Percentiles rank a stretch among this genome's conserved stretches.
These are phyloP conservation scores for Magnolia kwangsiensis DNA, from an alignment of 164 flowering plant species.

Conservation along the genomic window DNA sequence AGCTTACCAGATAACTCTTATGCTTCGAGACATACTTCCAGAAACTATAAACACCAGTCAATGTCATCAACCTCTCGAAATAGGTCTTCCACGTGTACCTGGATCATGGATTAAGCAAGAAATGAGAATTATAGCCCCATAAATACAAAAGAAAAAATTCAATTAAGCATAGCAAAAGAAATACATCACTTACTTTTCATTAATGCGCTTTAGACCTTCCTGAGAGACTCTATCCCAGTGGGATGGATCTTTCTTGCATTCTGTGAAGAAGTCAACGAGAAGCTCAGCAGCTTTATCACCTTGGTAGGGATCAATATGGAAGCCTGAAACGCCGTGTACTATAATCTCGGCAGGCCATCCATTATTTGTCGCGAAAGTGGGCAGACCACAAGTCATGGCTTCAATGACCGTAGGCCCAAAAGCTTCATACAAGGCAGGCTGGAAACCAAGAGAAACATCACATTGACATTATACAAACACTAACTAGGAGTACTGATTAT, in stretches of 20 bases:
- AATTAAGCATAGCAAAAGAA: not conserved
- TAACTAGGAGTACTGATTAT: no score
- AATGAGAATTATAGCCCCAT: not conserved
- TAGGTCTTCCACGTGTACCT: constrained; percentile 12
- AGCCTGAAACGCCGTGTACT: constrained; percentile 84
- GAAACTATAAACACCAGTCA: constrained; percentile 11
- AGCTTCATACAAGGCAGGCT: constrained; percentile 94
- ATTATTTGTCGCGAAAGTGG: constrained; percentile 85
- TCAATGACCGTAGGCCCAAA: constrained; percentile 92
- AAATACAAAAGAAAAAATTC: not conserved
- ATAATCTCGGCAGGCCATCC: constrained; percentile 98
- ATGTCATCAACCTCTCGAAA: constrained; percentile 12
- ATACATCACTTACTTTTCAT: constrained; percentile 63
- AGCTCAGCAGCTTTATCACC: constrained; percentile 85
- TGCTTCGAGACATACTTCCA: constrained; percentile 11
- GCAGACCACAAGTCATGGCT: constrained; percentile 96
- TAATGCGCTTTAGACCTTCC: constrained; percentile 72
- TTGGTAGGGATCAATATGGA: constrained; percentile 94
- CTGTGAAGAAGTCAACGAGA: constrained; percentile 73
- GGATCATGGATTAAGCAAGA: not conserved
- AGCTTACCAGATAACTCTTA: constrained; percentile 66
- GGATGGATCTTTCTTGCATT: constrained; percentile 64
- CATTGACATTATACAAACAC: not conserved
- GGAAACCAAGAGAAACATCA: not conserved
- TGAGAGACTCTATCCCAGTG: constrained; percentile 78